phyloP scores from a whole-genome alignment of 2,329 filamentous ascomycete species.

The Arthrobotrys entomopaga region DNA sequence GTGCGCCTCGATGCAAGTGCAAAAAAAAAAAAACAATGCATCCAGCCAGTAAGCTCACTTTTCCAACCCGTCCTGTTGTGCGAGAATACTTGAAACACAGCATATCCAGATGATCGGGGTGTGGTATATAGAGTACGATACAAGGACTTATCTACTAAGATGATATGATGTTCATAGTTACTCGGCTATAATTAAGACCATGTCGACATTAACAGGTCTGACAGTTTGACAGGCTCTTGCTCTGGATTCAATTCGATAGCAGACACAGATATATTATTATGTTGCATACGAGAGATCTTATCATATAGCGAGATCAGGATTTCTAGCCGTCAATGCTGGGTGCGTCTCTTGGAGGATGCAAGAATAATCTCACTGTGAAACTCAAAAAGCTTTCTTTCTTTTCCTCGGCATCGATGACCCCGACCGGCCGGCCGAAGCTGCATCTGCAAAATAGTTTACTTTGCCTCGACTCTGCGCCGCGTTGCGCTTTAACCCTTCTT shows the following conservation, averaged over 20 bases:
- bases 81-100: slow-evolving; percentile 38
- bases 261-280: no score
- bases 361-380: slow-evolving; percentile 42
- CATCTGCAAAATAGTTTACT: no score
- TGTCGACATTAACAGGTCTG: slow-evolving; percentile 16
- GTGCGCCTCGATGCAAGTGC: slow-evolving; percentile 32
- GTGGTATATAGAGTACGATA: slow-evolving; percentile 18
- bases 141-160: background rate
- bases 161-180: background rate
- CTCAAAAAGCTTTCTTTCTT: background rate
- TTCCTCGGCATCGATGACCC: no score
- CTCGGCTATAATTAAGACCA: no score
- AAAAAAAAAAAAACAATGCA: slow-evolving; percentile 14
- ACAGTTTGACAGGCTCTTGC: slow-evolving; percentile 35
- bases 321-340: slow-evolving; percentile 33
- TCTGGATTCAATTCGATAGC: slow-evolving; percentile 34
- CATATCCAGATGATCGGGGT: slow-evolving; percentile 32
- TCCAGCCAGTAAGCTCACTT: slow-evolving; percentile 44
- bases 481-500: slow-evolving; percentile 43
- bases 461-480: no score
- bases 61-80: slow-evolving; percentile 29
- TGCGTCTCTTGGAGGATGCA: slow-evolving; percentile 12
- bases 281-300: slow-evolving; percentile 35
- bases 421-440: no score
- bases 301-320: slow-evolving; percentile 46